Base-by-base conservation (phyloP, 345 rosid genomes). In the Ricinus communis region DNA sequence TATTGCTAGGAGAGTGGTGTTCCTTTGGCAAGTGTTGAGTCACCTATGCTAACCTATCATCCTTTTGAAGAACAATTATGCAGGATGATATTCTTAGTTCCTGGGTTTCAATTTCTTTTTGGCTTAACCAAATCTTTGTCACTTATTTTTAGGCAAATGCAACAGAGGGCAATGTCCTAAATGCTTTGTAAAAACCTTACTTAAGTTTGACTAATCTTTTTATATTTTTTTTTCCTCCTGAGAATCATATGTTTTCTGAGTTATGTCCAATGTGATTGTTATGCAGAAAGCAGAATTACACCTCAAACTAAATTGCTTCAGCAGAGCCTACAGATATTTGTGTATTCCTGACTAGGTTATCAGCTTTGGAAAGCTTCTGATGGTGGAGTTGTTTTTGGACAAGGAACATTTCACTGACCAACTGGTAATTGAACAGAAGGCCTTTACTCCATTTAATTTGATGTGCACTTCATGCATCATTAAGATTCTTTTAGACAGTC, bases 221-320 rank as follows among this genome's bases (percentile, higher is more conserved):
- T 41, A 24, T 24, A 43, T 43, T 9, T 43, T 12, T 43, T 43
- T 4, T 43, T 43, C 47, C 47, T 43, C 14, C 8, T 43, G 47
- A 43, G 14, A 43, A 43, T 43, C 47, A 3, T 28, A 8, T 41
- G 16, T 8, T 56, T 1, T 16, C 6, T 36, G 18, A 33, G 5
- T 5, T 16, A 18, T 38, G 22, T 38, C 36, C 22, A 31, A 49
- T 65, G 22, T 30, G 43, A n/a, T 8, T 15, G 11, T 55, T 31
- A 27, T 41, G 47, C 71, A 68, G 71, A 41, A 68, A 41, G 36
- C 43, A 24, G n/a, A 68, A 31, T 43, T 28, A 6, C 69, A 65
- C 9, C 24, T 13, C 27, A 55, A 40, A 16, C 19, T 40, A 0
- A 56, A 36, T 68, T 53, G 51, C 21, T 38, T 53, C 38, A 22